Evolutionary conservation across 805 yeast species (phyloP), one percentile per base, ranked within the genome.

Genomic region (Zygoascus tannicola): DNA sequence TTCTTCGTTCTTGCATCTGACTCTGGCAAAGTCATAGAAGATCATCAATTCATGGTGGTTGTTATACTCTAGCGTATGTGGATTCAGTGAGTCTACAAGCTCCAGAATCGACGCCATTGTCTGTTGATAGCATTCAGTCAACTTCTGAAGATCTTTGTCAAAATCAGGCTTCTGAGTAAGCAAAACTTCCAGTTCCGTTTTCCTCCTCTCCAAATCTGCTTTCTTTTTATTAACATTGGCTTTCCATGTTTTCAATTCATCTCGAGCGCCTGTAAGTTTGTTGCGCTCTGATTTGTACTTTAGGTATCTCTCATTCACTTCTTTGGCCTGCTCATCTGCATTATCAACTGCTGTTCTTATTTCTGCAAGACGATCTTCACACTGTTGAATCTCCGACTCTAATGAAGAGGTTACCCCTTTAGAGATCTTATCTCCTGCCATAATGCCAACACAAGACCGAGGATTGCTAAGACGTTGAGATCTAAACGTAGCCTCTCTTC

Each of bases 401-500:
- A 18, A 14, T 19, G 15, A 15, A 8, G n/a, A 5, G n/a, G 7
- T 7, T 8, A 8, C 35, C 8, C 32, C 32, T 37, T 26, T 26
- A 26, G 30, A 26, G 10, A 26, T 12, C 12, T 26, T 7, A 12
- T 26, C 7, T 8, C 43, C 41, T 2, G 32, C 44, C 15, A 42
- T 32, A 14, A 16, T 30, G n/a, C 43, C 33, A 16, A 23, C 35
- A 21, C 34, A 33, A 16, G 26, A n/a, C 16, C 16, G 22, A n/a
- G 38, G 19, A 5, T 8, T 19, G 2, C 22, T 19, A 19, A 34
- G 33, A 4, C 21, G 12, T 4, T 34, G 43, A n/a, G 33, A 38
- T 14, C 45, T 22, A 2, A 70, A 69, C 56, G 73, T 67, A 2
- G 70, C 63, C 54, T 78, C 84, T 49, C 63, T 68, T 2, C 66